These are phyloP conservation scores for Ophiostoma montium DNA, from an alignment of 2,329 filamentous ascomycete species.

Conservation along the genomic window DNA sequence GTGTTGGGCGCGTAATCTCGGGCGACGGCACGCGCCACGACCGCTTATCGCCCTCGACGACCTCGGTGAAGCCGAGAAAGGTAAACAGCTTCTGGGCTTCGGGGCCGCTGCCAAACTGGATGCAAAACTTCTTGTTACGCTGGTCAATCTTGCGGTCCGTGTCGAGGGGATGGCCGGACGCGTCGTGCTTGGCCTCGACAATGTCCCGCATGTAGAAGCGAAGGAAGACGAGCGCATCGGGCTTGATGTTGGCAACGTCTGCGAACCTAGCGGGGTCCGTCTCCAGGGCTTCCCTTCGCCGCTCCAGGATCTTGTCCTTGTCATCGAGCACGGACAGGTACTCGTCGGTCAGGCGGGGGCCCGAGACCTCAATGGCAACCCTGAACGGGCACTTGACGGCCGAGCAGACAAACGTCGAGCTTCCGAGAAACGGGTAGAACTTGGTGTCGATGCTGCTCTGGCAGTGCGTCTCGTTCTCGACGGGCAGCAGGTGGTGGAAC, in stretches of 20 bases:
- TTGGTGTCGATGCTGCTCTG: conserved; percentile 16
- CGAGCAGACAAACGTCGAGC: conserved; percentile 27
- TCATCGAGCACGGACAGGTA: conserved; percentile 33
- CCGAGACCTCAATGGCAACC: conserved; percentile 33
- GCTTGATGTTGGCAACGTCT: conserved; percentile 26
- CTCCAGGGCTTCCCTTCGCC: conserved; percentile 25
- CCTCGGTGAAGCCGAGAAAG: conserved; percentile 34
- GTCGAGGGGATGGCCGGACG: conserved; percentile 14
- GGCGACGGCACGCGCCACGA: conserved; percentile 22
- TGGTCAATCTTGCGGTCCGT: conserved; percentile 31
- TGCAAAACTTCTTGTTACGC: conserved; percentile 41
- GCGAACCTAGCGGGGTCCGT: conserved; percentile 35
- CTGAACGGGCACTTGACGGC: conserved; percentile 27
- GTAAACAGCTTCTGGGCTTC: conserved; percentile 35
- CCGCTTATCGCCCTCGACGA: conserved; percentile 21
- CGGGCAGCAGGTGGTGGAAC: conserved; percentile 17
- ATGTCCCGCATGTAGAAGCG: conserved; percentile 38
- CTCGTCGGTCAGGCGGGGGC: conserved; percentile 30
- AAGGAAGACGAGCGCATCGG: conserved; percentile 30
- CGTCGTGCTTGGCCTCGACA: conserved; percentile 23
- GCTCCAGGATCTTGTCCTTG: conserved; percentile 26
- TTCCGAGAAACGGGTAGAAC: conserved; percentile 25
- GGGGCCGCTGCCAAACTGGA: conserved; percentile 32
- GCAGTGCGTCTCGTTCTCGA: background rate
- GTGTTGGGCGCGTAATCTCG: conserved; percentile 25